Evolutionary conservation across 805 yeast species (phyloP).

Genomic region (Dipodascus geniculatus): DNA sequence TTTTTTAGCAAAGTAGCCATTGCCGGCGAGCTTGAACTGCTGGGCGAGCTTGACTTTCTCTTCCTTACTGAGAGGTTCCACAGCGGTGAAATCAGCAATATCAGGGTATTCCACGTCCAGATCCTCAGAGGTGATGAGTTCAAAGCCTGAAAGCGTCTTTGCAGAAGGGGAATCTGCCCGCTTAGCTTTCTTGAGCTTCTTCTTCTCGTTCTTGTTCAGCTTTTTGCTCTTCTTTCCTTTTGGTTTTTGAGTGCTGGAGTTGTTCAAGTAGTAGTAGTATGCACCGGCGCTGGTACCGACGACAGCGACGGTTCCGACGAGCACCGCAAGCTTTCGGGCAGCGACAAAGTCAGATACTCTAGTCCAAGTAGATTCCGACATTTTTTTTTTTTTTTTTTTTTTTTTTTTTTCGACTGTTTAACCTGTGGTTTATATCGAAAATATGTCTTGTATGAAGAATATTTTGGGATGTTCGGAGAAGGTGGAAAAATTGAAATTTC

Average conservation of each 20-base stretch:
- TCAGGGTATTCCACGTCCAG: conserved; percentile 26
- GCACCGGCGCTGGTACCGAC: conserved; percentile 3
- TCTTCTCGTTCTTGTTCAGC: neutral
- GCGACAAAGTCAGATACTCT: neutral
- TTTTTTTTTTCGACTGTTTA: no score
- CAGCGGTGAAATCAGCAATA: conserved; percentile 18
- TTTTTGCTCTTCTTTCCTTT: neutral
- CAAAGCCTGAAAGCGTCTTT: conserved; percentile 16
- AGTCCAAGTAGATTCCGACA: conserved; percentile 1
- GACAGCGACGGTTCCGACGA: neutral
- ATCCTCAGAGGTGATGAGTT: conserved; percentile 12
- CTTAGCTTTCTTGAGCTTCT: conserved; percentile 4
- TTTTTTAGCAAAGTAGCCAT: conserved; percentile 50
- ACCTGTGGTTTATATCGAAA: no score
- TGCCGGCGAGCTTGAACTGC: conserved; percentile 83
- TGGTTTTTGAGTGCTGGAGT: neutral
- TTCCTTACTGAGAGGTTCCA: conserved; percentile 14
- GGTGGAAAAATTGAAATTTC: no score
- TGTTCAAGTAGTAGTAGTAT: neutral
- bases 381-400: neutral
- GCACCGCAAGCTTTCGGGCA: neutral
- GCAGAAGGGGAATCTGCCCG: neutral
- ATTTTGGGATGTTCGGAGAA: no score
- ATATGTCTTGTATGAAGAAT: no score
- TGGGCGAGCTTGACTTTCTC: conserved; percentile 43